A percentile compares a stretch with the other conserved stretches of the same genome.
Conservation (phyloP, 1,139 yeast species). For the Pneumocystis jirovecii region DNA sequence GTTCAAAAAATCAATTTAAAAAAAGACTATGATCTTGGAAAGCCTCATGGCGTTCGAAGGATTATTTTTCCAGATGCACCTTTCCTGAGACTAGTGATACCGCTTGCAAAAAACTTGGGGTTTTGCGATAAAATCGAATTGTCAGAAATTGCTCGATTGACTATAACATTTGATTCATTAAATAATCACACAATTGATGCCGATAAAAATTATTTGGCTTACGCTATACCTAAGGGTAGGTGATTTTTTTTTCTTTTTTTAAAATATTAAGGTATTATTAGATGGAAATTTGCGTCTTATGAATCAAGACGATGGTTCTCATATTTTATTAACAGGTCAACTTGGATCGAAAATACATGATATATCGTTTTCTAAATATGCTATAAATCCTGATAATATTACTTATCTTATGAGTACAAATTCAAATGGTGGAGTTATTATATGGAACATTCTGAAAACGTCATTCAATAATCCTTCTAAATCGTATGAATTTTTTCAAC, state of each 20-base stretch:
- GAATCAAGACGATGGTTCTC: neutral
- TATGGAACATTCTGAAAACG: neutral
- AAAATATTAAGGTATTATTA: neutral
- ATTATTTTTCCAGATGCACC: neutral
- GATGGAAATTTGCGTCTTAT: neutral
- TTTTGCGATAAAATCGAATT: neutral
- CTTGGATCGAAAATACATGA: neutral
- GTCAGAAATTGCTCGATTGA: neutral
- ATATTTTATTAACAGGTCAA: neutral
- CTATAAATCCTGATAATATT: neutral
- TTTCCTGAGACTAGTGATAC: neutral
- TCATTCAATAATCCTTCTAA: neutral
- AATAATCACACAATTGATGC: neutral
- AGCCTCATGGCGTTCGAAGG: neutral
- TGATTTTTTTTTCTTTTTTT: neutral
- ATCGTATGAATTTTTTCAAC: neutral
- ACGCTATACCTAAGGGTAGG: neutral
- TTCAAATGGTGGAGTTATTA: neutral
- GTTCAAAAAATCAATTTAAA: neutral
- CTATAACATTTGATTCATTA: neutral
- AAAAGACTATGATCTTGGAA: neutral
- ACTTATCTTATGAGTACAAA: neutral
- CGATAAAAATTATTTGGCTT: neutral
- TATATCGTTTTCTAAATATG: neutral
- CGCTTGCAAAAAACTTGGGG: neutral